Percentiles rank a stretch among this genome's conserved stretches.
Conservation (phyloP, 73 alveolate genomes). For the Durusdinium trenchii region DNA sequence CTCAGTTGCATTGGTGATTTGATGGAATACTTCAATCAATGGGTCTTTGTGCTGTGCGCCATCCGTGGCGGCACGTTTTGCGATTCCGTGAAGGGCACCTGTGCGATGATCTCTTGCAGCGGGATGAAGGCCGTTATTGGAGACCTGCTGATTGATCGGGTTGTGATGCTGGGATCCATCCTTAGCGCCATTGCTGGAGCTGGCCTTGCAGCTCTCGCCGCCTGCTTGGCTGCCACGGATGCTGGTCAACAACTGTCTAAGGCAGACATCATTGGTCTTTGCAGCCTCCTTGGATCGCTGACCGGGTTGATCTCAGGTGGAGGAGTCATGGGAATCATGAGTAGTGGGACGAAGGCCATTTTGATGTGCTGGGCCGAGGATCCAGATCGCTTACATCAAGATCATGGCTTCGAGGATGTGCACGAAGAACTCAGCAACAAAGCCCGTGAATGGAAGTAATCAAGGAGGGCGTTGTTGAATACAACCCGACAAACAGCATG, state of each 20-base stretch:
- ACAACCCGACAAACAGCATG: no score
- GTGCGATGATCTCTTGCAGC: neutral
- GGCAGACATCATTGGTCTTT: constrained; percentile 3
- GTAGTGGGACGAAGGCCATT: constrained; percentile 60
- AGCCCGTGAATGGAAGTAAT: constrained; percentile 56
- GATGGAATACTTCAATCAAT: constrained; percentile 43
- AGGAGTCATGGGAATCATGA: constrained; percentile 43
- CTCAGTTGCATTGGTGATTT: constrained; percentile 23
- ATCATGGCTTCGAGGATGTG: constrained; percentile 58
- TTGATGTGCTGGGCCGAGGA: constrained; percentile 74
- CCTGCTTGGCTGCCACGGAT: neutral
- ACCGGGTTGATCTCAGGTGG: constrained; percentile 8
- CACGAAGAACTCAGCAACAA: constrained; percentile 35
- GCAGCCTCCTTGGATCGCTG: neutral
- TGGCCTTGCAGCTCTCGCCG: constrained; percentile 2
- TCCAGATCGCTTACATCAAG: constrained; percentile 50
- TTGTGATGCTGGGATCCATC: constrained; percentile 6
- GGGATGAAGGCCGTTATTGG: constrained; percentile 48
- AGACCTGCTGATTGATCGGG: constrained; percentile 33
- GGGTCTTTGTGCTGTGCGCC: constrained; percentile 65
- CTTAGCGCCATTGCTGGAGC: constrained; percentile 23
- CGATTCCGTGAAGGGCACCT: constrained; percentile 43
- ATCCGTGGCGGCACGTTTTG: constrained; percentile 54
- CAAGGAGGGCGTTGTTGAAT: no score
- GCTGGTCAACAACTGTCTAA: neutral